Conservation (phyloP, 2,329 filamentous ascomycete genomes). For the Didymella keratinophila region DNA sequence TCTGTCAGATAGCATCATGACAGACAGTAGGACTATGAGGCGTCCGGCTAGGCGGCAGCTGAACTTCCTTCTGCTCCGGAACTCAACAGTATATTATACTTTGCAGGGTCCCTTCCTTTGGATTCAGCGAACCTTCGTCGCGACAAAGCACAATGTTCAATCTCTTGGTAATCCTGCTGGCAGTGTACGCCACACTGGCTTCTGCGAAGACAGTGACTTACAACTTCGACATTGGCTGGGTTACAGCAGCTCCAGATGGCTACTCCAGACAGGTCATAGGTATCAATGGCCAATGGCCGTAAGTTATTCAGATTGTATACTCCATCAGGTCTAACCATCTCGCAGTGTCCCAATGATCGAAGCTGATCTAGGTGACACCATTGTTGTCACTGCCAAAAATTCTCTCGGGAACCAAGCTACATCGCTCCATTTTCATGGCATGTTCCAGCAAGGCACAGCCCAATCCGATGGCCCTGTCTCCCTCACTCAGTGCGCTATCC, state of each 20-base stretch:
- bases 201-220: constrained; percentile 53
- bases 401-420: constrained; percentile 68
- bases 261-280: constrained; percentile 60
- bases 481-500: constrained; percentile 55
- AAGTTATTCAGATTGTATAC: not conserved
- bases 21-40: not conserved
- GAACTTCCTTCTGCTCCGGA: not conserved
- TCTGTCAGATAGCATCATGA: constrained; percentile 7
- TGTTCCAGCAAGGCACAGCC: constrained; percentile 77
- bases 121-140: not conserved
- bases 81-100: constrained; percentile 6
- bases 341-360: constrained; percentile 68
- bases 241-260: constrained; percentile 37
- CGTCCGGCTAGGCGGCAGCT: constrained; percentile 5
- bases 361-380: constrained; percentile 73
- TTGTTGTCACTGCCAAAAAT: constrained; percentile 74
- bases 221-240: constrained; percentile 63
- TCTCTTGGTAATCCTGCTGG: constrained; percentile 7
- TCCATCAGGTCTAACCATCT: not conserved
- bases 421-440: constrained; percentile 76
- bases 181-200: constrained; percentile 22
- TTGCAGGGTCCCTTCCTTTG: not conserved
- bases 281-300: constrained; percentile 76
- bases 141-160: constrained; percentile 19
- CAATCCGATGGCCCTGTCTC: constrained; percentile 75